Base-by-base conservation (phyloP, 2,329 filamentous ascomycete species). In the Colletotrichum tanaceti region DNA sequence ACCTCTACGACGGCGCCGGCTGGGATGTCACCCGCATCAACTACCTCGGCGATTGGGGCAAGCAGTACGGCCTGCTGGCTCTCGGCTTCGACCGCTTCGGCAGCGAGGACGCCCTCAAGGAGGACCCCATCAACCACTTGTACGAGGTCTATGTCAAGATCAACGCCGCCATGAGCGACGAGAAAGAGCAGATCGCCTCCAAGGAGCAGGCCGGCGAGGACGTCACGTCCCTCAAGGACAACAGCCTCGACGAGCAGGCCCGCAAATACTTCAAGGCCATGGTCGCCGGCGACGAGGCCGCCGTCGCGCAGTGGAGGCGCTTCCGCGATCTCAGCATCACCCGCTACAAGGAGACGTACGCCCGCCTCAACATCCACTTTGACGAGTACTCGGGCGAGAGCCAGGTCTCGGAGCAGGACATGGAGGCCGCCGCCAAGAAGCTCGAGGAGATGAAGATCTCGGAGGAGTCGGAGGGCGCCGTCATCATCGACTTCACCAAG, bases 61-160 rank as follows among this genome's bases (percentile, higher is more conserved):
- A 93, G 83, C 91, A 93, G 79, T 93, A 89, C 72, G 87, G 87
- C 72, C 85, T 94, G 22, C 81, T 94, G 71, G 91, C 91, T 5
- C 84, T 94, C 63, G 92, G 90, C 0, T 96, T 91, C 77, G 86
- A 92, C 76, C 88, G 87, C 74, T 94, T 91, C 76, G 93, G 93
- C 38, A 88, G 86, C 69, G 92, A 95, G 78, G 89, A 91, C 73
- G 87, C 89, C 68, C 84, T 96, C 14, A 79, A 87, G 71, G 84
- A 85, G 55, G 92, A 95, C 74, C 92, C 93, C 14, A 93, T 95
- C 75, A 91, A 92, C 78, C 93, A 96, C 77, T 83, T 96, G 11
- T 94, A 91, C 78, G 88, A 94, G 74, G 90, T 96, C 59, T 96
- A 95, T 74, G 92, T 94, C 71, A 87, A 89, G 78, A 93, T 95